Evolutionary conservation across 805 yeast genomes (phyloP), one percentile per base, ranked within the genome.

Genomic region (Hanseniaspora clermontiae): DNA sequence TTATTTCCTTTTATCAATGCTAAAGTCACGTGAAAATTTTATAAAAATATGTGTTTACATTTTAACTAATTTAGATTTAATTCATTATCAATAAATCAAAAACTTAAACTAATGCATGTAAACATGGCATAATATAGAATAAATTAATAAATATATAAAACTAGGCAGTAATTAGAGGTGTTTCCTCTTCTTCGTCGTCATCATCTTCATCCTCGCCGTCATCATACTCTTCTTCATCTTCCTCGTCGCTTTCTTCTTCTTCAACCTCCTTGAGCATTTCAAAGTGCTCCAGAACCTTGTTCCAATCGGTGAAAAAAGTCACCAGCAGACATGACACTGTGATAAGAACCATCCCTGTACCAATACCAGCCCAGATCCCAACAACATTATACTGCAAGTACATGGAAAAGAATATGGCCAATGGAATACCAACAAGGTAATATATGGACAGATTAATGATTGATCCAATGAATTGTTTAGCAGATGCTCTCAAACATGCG

Each of bases 401-500:
- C 69, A 84, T 84, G 7, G 87, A 83, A 42, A 86, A 68, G 7
- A 65, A 39, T 42, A 70, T 58, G 0, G 87, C 83, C 17, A 84
- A 60, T 0, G 95, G 95, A n/a, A 87, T 72, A 11, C 91, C 95
- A 51, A 88, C 66, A 2, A 77, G 62, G 62, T 88, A 87, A 68
- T 87, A 89, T 14, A 82, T 77, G 8, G 78, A 66, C 62, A 88
- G 68, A 65, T 83, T 86, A 57, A 87, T 72, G 53, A 77, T 72
- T 12, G 93, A 84, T 0, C 95, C 96, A 40, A 86, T 74, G 45
- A 78, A 75, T 67, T 88, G 95, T 66, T 85, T 76, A 10, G 96
- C 95, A 68, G 87, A 95, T 17, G 95, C 95, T 60, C 96, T 75
- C 57, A 89, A 72, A 43, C 89, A 75, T 2, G 95, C 90, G 9